Base-by-base conservation (phyloP, 805 yeast species). In the Nakazawaea sp. region DNA sequence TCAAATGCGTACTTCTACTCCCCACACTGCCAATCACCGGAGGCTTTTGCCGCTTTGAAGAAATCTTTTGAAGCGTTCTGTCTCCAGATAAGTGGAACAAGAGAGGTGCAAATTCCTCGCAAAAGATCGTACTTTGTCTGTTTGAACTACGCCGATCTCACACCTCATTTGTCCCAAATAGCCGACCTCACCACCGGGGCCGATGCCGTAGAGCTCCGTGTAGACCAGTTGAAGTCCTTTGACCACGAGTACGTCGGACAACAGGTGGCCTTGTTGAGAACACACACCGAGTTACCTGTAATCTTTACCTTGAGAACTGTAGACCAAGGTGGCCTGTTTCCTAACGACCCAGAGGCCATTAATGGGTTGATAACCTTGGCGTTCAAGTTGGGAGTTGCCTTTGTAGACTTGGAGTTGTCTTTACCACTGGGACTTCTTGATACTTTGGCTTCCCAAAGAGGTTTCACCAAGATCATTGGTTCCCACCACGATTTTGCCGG, bases 281-380 rank as follows among this genome's bases (percentile, higher is more conserved):
- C 71, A 52, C 68, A 68, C 33, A 67, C 82, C 12, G 61, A 64
- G 24, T 59, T 87, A 36, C 96, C 97, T 27, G 78, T 89, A 30
- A 71, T 90, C 36, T 85, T 75, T 62, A 87, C 96, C 2, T 63
- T 88, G 3, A 75, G 95, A 55, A 83, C 95, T 1, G 52, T 62
- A 45, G 62, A 78, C 3, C 96, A 88, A 60, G 96, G 96, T 33
- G 96, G 96, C 18, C 55, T 64, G 30, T 84, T 86, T 61, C 82
- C 83, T 1, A 86, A 83, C 50, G 62, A 62, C 7, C 48, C 51
- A 19, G 68, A 56, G 4, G 50, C 59, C 16, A 69, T 85, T 40
- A 69, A 65, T 42, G 53, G 59, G 12, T 68, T 88, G 41, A 65
- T 75, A 36, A 50, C 56, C 26, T 61, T 81, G 40, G 96, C 88